phyloP scores from a whole-genome alignment of 768 basidiomycete genomes.

The Hericium erinaceus region DNA sequence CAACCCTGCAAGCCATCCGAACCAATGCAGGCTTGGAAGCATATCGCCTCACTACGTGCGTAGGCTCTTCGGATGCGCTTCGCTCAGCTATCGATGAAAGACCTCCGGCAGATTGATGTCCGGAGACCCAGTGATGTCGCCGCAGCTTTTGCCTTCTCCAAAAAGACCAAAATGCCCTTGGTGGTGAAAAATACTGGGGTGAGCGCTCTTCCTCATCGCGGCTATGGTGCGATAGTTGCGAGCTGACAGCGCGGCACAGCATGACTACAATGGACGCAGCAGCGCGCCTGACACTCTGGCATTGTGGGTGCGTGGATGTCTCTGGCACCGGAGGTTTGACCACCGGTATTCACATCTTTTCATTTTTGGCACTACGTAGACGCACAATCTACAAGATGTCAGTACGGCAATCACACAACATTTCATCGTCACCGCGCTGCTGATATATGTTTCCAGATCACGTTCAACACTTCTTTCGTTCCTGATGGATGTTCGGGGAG shows the following conservation, averaged over 20 bases:
- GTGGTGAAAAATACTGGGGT: constrained; percentile 24
- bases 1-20: constrained; percentile 10
- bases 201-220: not conserved
- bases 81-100: not conserved
- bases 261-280: constrained; percentile 25
- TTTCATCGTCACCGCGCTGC: no score
- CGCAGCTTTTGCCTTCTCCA: constrained; percentile 20
- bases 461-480: constrained; percentile 9
- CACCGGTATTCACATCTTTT: not conserved
- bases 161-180: constrained; percentile 16
- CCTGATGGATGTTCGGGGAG: constrained; percentile 14
- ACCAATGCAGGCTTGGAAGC: constrained; percentile 18
- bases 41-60: constrained; percentile 19
- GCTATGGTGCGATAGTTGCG: no score
- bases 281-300: constrained; percentile 18
- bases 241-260: constrained; percentile 1
- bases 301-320: constrained; percentile 17
- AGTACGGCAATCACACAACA: not conserved
- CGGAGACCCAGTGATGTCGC: constrained; percentile 14
- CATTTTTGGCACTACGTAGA: constrained; percentile 2
- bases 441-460: constrained; percentile 5
- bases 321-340: no score
- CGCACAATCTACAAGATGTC: constrained; percentile 13
- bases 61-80: not conserved
- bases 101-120: constrained; percentile 20